A percentile compares a stretch with the other conserved stretches of the same genome.
phyloP scores from a whole-genome alignment of 495 filamentous ascomycete species.

The Penicillium ucsense region DNA sequence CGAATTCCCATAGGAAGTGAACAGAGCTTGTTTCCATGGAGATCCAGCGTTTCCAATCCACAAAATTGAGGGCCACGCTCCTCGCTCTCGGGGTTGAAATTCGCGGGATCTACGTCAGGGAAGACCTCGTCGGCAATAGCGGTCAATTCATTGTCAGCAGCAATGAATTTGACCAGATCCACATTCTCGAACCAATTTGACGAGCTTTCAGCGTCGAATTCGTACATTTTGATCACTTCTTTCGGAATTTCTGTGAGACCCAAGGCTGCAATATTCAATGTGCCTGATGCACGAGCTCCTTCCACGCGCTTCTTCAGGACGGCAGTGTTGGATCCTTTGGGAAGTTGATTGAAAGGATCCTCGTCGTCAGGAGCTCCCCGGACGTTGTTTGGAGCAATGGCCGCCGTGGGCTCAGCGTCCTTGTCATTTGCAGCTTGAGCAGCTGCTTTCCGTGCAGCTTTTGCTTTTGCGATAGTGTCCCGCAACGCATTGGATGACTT shows the following conservation, averaged over 20 bases:
- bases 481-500: conserved; percentile 76
- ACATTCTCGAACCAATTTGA: conserved; percentile 85
- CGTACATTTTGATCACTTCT: conserved; percentile 87
- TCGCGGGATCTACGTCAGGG: conserved; percentile 55
- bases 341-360: conserved; percentile 61
- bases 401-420: conserved; percentile 6
- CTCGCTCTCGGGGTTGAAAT: conserved; percentile 50
- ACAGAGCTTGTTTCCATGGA: conserved; percentile 73
- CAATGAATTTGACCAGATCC: conserved; percentile 79
- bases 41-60: conserved; percentile 70
- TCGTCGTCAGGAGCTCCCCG: conserved; percentile 38
- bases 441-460: conserved; percentile 65
- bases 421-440: conserved; percentile 30
- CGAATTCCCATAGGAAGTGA: conserved; percentile 66
- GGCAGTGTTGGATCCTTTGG: conserved; percentile 49
- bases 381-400: conserved; percentile 15
- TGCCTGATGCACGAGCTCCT: conserved; percentile 66
- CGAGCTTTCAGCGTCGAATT: conserved; percentile 50
- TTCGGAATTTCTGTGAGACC: conserved; percentile 68
- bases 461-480: conserved; percentile 89
- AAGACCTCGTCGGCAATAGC: conserved; percentile 62
- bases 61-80: conserved; percentile 68
- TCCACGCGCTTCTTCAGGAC: conserved; percentile 67
- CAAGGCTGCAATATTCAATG: conserved; percentile 84
- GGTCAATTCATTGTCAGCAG: conserved; percentile 85